Evolutionary conservation across 768 basidiomycete genomes (phyloP), one percentile per base, ranked within the genome.

Genomic region (Pilatotrama ljubarskyi): DNA sequence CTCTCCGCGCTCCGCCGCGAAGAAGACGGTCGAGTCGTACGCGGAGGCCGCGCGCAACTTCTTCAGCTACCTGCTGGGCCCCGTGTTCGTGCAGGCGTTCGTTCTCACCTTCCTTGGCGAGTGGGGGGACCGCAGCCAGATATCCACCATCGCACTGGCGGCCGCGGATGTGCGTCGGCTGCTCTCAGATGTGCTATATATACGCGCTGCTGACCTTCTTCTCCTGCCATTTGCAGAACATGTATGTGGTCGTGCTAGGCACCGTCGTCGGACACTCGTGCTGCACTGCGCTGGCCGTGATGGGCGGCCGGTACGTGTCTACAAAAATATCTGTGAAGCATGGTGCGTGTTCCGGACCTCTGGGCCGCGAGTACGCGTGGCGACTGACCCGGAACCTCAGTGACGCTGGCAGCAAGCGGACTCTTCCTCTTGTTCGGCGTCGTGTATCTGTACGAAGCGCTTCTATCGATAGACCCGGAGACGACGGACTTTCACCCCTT

Each of bases 51-150:
- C 84, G 5, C 82, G 93, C 66, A 95, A 95, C 71, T 87, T 94
- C 67, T 89, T 84, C 71, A 87, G 86, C 67, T 76, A 95, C 17
- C 73, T 95, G 64, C 75, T 98, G 18, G 94, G 92, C 0, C 96
- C 96, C 0, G 93, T 97, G 1, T 96, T 98, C 69, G 94, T 95
- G 2, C 95, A 99, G 73, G 86, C 93, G 0, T 98, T 99, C 68
- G 77, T 96, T 32, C 79, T 99, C 60, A 98, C 96, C 0, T 98
- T 98, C 75, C 79, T 99, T n/a, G 97, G 95, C 10, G 97, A 99
- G 75, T 98, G 97, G 97, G 96, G 97, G 0, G 97, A 98, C 75
- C 77, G 96, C 53, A 96, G 93, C 69, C 96, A 99, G 76, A 93
- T 98, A 67, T 90, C 97, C 1, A 98, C 97, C 2, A 96, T 98